Base-by-base conservation (phyloP, 2,329 filamentous ascomycete genomes). In the Cladobotryum mycophilum region DNA sequence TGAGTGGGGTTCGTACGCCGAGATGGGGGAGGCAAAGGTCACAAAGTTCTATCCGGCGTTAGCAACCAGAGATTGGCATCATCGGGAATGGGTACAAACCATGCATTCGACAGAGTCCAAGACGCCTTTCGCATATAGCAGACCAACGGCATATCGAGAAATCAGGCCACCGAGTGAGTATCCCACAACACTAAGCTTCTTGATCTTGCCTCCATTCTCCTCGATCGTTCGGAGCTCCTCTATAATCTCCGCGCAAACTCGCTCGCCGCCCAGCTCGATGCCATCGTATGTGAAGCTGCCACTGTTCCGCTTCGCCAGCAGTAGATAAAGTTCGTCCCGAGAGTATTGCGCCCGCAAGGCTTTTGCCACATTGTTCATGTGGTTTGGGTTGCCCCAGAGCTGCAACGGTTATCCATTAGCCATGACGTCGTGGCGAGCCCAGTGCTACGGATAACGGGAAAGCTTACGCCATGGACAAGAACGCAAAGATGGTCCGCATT, bases 111-210 rank as follows among this genome's bases (percentile, higher is more conserved):
- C 76, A 52, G 78, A 77, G 51, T 95, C 85, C 51, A 97, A 83
- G 52, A 89, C 76, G 8, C 90, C 89, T 61, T 86, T 88, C 49
- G 88, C 84, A 60, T 91, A 82, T 3, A 97, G 75, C 60, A 97
- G 71, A 0, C 92, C 92, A 51, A 96, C 79, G 2, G 88, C 86
- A 71, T 96, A 97, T 53, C 92, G 80, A 9, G 89, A 84, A 4
- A 97, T 83, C 6, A 97, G 74, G 0, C 92, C 92, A 42, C 92
- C 92, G 1, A 96, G 76, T 0, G 89, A 95, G 67, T 97, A 96
- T 37, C 92, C 92, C 41, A 92, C 79, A 38, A 97, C 75, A 65
- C 90, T 96, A 56, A 97, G 74, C 69, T 90, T 95, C 44, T 72
- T 84, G 61, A 96, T 86, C 40, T 80, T 78, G 58, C 85, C 81